Evolutionary conservation across 2,329 filamentous ascomycete species (phyloP).

Genomic region (Aureobasidium zeae): DNA sequence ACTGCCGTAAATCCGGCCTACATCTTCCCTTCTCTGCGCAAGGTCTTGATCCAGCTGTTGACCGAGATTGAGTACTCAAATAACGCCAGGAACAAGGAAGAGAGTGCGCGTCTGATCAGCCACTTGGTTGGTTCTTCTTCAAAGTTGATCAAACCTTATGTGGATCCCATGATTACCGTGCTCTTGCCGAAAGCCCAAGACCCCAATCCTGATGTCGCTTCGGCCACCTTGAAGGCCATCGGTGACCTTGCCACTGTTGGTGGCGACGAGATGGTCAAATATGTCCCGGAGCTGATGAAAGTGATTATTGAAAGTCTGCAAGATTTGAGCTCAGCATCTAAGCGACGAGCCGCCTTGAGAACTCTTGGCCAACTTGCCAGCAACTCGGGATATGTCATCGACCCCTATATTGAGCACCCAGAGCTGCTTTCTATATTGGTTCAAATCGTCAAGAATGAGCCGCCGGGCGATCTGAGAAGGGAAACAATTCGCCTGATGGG

Average conservation of each 20-base stretch:
- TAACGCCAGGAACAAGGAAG: slow-evolving; percentile 87
- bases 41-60: slow-evolving; percentile 89
- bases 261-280: slow-evolving; percentile 84
- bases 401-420: slow-evolving; percentile 90
- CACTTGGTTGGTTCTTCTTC: slow-evolving; percentile 89
- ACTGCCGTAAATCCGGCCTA: slow-evolving; percentile 91
- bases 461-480: slow-evolving; percentile 72
- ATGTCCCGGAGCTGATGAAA: slow-evolving; percentile 87
- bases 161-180: slow-evolving; percentile 90
- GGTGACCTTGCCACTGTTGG: slow-evolving; percentile 91
- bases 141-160: slow-evolving; percentile 87
- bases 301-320: slow-evolving; percentile 90
- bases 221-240: slow-evolving; percentile 89
- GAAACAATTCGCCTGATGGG: slow-evolving; percentile 96
- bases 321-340: slow-evolving; percentile 81
- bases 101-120: slow-evolving; percentile 87
- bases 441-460: slow-evolving; percentile 88
- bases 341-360: slow-evolving; percentile 82
- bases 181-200: slow-evolving; percentile 90
- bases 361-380: slow-evolving; percentile 88
- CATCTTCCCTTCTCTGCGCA: slow-evolving; percentile 89
- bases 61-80: slow-evolving; percentile 96
- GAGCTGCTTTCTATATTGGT: slow-evolving; percentile 87
- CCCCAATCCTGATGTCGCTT: slow-evolving; percentile 74
- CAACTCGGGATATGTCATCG: slow-evolving; percentile 95